Percentiles rank a stretch among this genome's conserved stretches.
Conservation (phyloP, 2,329 filamentous ascomycete species). For the Fusarium coffeatum region DNA sequence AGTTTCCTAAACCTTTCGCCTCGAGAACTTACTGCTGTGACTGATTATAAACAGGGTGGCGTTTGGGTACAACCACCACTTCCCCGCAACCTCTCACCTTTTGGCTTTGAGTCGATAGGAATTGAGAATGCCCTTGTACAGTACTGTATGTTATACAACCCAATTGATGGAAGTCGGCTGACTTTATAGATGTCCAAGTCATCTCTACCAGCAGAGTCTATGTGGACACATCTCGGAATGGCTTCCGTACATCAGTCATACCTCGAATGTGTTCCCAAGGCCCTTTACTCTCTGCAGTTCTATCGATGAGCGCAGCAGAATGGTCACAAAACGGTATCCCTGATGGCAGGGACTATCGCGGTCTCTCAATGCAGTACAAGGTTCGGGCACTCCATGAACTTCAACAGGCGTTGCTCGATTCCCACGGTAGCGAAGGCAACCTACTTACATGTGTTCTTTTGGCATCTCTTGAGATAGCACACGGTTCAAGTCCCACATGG, state of each 20-base stretch:
- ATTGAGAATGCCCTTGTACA: constrained; percentile 38
- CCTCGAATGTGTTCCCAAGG: constrained; percentile 35
- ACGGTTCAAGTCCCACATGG: constrained; percentile 40
- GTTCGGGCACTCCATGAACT: constrained; percentile 36
- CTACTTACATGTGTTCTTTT: constrained; percentile 41
- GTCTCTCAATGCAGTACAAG: constrained; percentile 41
- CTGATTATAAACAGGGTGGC: neutral
- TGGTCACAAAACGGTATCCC: constrained; percentile 35
- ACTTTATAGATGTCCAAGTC: constrained; percentile 37
- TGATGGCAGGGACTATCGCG: constrained; percentile 37
- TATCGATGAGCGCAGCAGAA: constrained; percentile 44
- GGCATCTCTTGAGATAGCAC: constrained; percentile 41
- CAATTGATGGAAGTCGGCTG: neutral
- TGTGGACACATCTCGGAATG: constrained; percentile 38
- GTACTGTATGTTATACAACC: constrained; percentile 32
- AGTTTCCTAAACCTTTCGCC: constrained; percentile 39
- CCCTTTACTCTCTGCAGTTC: constrained; percentile 34
- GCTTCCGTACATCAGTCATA: constrained; percentile 40
- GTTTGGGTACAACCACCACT: neutral
- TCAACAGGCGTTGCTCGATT: constrained; percentile 25
- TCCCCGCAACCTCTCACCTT: constrained; percentile 24
- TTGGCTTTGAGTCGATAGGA: constrained; percentile 5
- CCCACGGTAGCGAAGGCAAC: constrained; percentile 32
- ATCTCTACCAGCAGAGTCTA: constrained; percentile 43
- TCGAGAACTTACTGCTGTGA: constrained; percentile 24